Conservation (phyloP, 2,329 filamentous ascomycete genomes). For the Orbilia brochopaga region DNA sequence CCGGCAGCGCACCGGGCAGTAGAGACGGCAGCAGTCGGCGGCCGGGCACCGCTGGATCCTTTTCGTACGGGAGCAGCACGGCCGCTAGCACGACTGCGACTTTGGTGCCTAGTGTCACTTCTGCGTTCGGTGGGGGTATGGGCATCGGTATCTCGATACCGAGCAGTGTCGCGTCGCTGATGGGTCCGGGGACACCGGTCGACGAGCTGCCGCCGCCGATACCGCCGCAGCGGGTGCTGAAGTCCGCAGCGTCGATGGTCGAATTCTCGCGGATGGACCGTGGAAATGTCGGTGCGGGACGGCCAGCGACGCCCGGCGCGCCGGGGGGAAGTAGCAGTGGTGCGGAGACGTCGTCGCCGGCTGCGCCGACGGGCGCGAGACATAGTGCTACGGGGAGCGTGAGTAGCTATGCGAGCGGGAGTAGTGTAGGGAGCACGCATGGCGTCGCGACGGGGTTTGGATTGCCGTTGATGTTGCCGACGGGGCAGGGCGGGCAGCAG, state of each 20-base stretch:
- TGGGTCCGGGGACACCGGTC: slow-evolving; percentile 21
- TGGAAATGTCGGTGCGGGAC: slow-evolving; percentile 12
- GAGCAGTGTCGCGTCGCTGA: slow-evolving; percentile 15
- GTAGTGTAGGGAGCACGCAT: slow-evolving; percentile 18
- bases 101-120: slow-evolving; percentile 9
- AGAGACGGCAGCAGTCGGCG: slow-evolving; percentile 35
- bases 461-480: slow-evolving; percentile 27
- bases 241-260: slow-evolving; percentile 47
- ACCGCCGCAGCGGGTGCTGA: slow-evolving; percentile 22
- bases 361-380: slow-evolving; percentile 16
- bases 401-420: slow-evolving; percentile 40
- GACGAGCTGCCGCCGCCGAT: slow-evolving; percentile 7
- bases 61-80: slow-evolving; percentile 22
- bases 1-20: slow-evolving; percentile 23
- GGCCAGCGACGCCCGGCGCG: slow-evolving; percentile 22
- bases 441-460: slow-evolving; percentile 13
- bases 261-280: slow-evolving; percentile 48
- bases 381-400: slow-evolving; percentile 46
- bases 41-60: slow-evolving; percentile 38
- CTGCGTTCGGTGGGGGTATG: slow-evolving; percentile 4
- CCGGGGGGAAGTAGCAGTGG: slow-evolving; percentile 8
- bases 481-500: slow-evolving; percentile 12
- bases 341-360: slow-evolving; percentile 17
- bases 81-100: slow-evolving; percentile 24
- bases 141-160: not conserved